These are phyloP conservation scores for Chaetomium globosum DNA, from an alignment of 2,329 filamentous ascomycete species.

Conservation along the genomic window DNA sequence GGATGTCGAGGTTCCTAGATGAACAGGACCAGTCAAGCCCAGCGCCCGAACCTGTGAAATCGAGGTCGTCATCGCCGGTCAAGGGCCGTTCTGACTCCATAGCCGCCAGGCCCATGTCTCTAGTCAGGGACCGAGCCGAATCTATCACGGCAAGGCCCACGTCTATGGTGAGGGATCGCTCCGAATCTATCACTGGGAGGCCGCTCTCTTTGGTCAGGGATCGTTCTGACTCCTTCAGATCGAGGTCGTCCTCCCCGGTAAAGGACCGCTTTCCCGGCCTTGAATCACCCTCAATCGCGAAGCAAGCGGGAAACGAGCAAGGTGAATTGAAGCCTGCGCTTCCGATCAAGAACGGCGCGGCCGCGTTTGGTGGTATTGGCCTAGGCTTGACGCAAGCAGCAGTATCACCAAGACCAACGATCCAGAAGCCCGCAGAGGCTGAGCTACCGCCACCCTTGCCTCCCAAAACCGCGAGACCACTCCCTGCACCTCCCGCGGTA, in stretches of 20 bases:
- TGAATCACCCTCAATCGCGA: constrained; percentile 36
- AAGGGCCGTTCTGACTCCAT: constrained; percentile 34
- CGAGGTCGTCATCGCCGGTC: constrained; percentile 41
- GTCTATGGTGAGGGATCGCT: constrained; percentile 39
- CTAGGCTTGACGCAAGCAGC: constrained; percentile 26
- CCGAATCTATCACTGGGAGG: constrained; percentile 35
- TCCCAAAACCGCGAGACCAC: constrained; percentile 12
- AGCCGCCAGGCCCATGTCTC: constrained; percentile 32
- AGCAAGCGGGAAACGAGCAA: constrained; percentile 36
- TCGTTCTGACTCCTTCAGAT: constrained; percentile 38
- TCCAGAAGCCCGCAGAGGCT: background rate
- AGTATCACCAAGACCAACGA: constrained; percentile 16
- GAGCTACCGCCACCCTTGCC: constrained; percentile 12
- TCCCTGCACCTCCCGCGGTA: constrained; percentile 21
- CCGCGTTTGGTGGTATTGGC: constrained; percentile 42
- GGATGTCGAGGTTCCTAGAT: constrained; percentile 61
- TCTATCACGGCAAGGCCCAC: constrained; percentile 37
- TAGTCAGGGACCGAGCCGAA: constrained; percentile 33
- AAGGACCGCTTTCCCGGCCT: constrained; percentile 40
- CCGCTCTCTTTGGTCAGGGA: constrained; percentile 27
- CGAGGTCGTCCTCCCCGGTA: constrained; percentile 42
- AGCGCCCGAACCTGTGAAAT: constrained; percentile 39
- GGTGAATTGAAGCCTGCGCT: constrained; percentile 42
- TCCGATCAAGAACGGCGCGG: constrained; percentile 42
- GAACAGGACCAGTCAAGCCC: constrained; percentile 43